phyloP scores from a whole-genome alignment of 306 rosid genomes.

The Cucurbita pepo region DNA sequence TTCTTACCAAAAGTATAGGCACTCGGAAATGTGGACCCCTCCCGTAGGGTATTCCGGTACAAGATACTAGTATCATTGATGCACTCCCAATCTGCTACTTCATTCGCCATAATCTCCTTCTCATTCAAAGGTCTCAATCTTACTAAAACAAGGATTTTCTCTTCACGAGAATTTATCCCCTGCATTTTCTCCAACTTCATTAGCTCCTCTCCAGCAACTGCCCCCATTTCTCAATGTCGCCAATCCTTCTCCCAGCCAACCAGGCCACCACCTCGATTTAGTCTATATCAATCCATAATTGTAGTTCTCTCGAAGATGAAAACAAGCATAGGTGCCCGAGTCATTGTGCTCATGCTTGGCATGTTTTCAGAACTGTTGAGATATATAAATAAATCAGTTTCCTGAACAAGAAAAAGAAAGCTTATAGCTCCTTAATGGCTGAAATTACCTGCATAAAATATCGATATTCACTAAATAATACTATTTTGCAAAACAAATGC shows the following conservation, averaged over 20 bases:
- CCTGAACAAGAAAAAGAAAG: slow-evolving; percentile 12
- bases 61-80: slow-evolving; percentile 78
- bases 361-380: slow-evolving; percentile 19
- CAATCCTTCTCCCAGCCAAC: slow-evolving; percentile 11
- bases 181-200: slow-evolving; percentile 82
- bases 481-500: not conserved
- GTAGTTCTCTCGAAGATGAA: slow-evolving; percentile 16
- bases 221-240: slow-evolving; percentile 52
- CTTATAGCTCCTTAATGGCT: slow-evolving; percentile 11
- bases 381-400: slow-evolving; percentile 19
- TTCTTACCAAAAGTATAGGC: slow-evolving; percentile 86
- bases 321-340: slow-evolving; percentile 3
- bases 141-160: slow-evolving; percentile 86
- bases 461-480: not conserved
- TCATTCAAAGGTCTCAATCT: slow-evolving; percentile 84
- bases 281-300: slow-evolving; percentile 17
- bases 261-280: slow-evolving; percentile 16
- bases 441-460: slow-evolving; percentile 19
- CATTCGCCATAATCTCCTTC: slow-evolving; percentile 53
- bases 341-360: slow-evolving; percentile 18
- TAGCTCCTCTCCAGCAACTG: slow-evolving; percentile 68
- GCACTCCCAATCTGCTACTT: slow-evolving; percentile 96
- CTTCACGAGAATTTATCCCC: slow-evolving; percentile 49
- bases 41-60: slow-evolving; percentile 82
- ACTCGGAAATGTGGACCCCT: slow-evolving; percentile 93